Evolutionary conservation across 148 eudicot species (phyloP), one percentile per base, ranked within the genome.

Genomic region (Persicaria maculosa): DNA sequence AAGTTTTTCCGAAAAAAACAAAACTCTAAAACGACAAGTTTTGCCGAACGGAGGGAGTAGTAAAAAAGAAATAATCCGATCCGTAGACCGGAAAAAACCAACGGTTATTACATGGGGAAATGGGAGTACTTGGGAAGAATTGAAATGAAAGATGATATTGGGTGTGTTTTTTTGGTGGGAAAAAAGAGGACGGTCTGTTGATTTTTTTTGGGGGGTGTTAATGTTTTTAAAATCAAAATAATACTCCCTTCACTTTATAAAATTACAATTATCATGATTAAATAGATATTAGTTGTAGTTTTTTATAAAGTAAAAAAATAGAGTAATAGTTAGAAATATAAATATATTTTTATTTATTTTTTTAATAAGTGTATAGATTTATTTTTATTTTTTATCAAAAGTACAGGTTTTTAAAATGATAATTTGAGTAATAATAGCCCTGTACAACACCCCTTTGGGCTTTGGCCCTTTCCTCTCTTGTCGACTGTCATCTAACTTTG

Each of bases 61-160:
- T 22, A 22, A 22, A 48, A 8, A 48, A 48, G 9, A 48, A 48
- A 48, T 12, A 48, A 7, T 48, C 2, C 40, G 40, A 31, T 31
- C 40, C 12, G 52, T 48, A 48, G 11, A 48, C 52, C 9, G 9
- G 52, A 48, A 48, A 48, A 8, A 6, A 48, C 52, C 52, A 48
- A 48, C 68, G 68, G 68, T 61, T 61, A 1, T 61, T 61, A 5
- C 44, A 61, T 61, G 5, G 68, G 44, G 68, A 61, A 61, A 61
- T 61, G 44, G 16, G 68, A 31, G 6, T 31, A 61, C 68, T 61
- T 61, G 4, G 68, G 44, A 61, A 11, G 68, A 25, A 57, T 57
- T 17, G 61, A 55, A 55, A 17, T 55, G 20, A 55, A 55, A 16
- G 11, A 12, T 50, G 53, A 50, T 50, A 11, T 50, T 50, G 17